Evolutionary conservation across 1,139 yeast genomes (phyloP).

Genomic region (Pichia sp.): DNA sequence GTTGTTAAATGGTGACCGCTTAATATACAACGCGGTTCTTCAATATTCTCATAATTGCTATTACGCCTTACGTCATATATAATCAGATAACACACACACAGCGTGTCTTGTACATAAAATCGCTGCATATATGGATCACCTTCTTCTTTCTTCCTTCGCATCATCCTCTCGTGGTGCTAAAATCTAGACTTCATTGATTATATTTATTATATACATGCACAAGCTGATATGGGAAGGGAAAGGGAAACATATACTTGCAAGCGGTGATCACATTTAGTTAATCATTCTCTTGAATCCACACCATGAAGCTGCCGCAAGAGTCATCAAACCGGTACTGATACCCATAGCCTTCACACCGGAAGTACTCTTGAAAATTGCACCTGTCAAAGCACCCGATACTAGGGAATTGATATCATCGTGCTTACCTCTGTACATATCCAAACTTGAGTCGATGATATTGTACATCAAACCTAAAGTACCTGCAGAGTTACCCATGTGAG

Average conservation of each 20-base stretch:
- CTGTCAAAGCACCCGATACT: conserved; percentile 86
- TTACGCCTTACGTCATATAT: too few relatives aligned
- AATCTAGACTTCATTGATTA: not conserved
- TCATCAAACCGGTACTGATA: conserved; percentile 77
- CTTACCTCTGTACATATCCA: conserved; percentile 77
- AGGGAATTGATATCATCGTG: conserved; percentile 84
- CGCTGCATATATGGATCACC: too few relatives aligned
- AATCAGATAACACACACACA: too few relatives aligned
- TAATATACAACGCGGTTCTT: too few relatives aligned
- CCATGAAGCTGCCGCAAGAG: conserved; percentile 91
- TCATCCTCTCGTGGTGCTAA: not conserved
- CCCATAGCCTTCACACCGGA: conserved; percentile 86
- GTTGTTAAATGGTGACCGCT: conserved; percentile 23
- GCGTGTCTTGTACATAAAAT: too few relatives aligned
- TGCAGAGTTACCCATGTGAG: conserved; percentile 88
- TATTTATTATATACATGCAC: not conserved
- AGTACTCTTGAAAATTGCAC: conserved; percentile 84
- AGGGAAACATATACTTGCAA: too few relatives aligned
- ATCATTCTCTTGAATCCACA: conserved; percentile 64
- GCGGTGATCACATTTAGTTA: too few relatives aligned
- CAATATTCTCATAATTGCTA: too few relatives aligned
- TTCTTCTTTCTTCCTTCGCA: not conserved
- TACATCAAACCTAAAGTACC: conserved; percentile 90
- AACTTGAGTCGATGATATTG: conserved; percentile 71
- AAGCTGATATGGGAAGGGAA: not conserved